Evolutionary conservation across 2,329 filamentous ascomycete species (phyloP).

Genomic region (Aspergillus sergii): DNA sequence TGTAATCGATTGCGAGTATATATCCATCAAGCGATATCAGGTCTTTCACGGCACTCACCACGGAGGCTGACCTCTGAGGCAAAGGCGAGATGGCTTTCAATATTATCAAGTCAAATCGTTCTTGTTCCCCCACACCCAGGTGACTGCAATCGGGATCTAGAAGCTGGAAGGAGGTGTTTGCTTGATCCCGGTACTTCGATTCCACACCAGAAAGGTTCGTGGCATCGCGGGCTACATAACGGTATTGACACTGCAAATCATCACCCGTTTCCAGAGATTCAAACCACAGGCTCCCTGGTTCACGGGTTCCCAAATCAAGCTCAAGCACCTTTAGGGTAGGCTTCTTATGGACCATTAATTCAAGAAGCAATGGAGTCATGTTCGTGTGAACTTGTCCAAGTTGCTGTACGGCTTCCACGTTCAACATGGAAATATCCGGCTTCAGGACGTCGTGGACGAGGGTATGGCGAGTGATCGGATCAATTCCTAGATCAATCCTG

Average conservation of each 20-base stretch:
- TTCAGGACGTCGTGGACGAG: slow-evolving; percentile 8
- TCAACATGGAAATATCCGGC: slow-evolving; percentile 9
- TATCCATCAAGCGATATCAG: slow-evolving; percentile 1
- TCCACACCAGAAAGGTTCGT: neutral
- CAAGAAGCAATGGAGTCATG: neutral
- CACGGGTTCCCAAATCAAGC: slow-evolving; percentile 5
- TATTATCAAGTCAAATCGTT: slow-evolving; percentile 9
- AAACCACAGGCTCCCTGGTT: slow-evolving; percentile 4
- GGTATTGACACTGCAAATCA: neutral
- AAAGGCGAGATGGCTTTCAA: slow-evolving; percentile 2
- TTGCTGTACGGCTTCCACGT: neutral
- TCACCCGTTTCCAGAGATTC: neutral
- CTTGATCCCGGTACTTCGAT: neutral
- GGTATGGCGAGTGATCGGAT: slow-evolving; percentile 3
- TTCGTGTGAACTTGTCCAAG: neutral
- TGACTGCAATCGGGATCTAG: neutral
- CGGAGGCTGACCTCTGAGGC: neutral
- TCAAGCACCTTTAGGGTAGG: slow-evolving; percentile 8
- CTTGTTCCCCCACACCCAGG: neutral
- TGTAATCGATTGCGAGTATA: slow-evolving; percentile 1
- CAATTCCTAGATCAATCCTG: slow-evolving; percentile 4
- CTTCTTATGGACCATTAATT: neutral
- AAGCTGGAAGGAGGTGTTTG: slow-evolving; percentile 1
- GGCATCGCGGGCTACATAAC: slow-evolving; percentile 7
- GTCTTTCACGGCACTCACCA: neutral